Base-by-base conservation (phyloP, 2,329 filamentous ascomycete genomes). In the Xylaria sp. region DNA sequence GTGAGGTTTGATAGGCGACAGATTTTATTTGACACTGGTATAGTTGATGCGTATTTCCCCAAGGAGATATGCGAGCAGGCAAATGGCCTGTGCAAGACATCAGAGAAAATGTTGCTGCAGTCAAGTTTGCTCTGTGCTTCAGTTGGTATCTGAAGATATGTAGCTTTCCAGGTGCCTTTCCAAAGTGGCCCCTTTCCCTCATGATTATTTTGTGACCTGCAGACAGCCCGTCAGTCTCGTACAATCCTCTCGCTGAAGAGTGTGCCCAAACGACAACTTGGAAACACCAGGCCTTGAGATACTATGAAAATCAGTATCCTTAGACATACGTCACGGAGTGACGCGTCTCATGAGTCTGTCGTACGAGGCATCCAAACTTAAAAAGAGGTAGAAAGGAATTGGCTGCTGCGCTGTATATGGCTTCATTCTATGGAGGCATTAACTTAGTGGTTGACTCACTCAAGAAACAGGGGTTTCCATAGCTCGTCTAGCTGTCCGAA, bases 21-120 rank as follows among this genome's bases (percentile, higher is more conserved):
- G 54, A 98, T 96, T 67, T 87, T 80, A 73, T 97, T 97, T 37
- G 79, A 75, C 33, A 77, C 69, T 2, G 93, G 93, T 37, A 97
- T 97, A 52, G 85, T 85, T 23, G 81, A 81, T 8, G 87, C 83
- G 74, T 89, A 97, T 2, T 85, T 84, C 6, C 79, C 75, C 40
- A 96, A 78, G 1, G 84, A 77, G 27, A 93, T 87, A 72, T 96
- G 87, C 46, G 92, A 90, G 79, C 94, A 98, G 68, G 91, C 89
- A 75, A 96, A 98, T 0, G 94, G 94, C 9, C 93, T 87, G 76
- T 97, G 92, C 23, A 98, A 83, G 7, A 91, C 88, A 76, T 99
- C 94, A 13, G 94, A 97, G 76, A 91, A 98, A 53, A 98, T 87
- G 70, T 88, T 86, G 53, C 83, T 83, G 77, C 93, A 97, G 68